Conservation (phyloP, 2,329 filamentous ascomycete species). For the Botrytis aclada region DNA sequence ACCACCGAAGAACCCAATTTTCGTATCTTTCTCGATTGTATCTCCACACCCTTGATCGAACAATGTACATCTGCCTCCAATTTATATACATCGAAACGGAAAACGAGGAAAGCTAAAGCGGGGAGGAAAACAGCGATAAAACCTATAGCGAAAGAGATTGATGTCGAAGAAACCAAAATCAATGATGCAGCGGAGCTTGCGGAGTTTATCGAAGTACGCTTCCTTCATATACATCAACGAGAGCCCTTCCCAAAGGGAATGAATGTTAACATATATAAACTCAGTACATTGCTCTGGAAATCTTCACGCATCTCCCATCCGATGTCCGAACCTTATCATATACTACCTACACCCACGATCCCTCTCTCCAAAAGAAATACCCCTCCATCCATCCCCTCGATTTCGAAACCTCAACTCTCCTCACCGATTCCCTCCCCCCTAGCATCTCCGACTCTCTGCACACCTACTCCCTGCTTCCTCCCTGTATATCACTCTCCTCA, state of each 20-base stretch:
- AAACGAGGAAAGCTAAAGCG: conserved; percentile 32
- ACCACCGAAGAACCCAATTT: conserved; percentile 52
- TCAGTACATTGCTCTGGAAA: conserved; percentile 68
- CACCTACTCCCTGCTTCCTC: conserved; percentile 59
- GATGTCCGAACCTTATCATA: conserved; percentile 62
- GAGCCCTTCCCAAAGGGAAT: too few species aligned
- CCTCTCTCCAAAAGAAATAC: conserved; percentile 53
- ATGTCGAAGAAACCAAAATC: conserved; percentile 4
- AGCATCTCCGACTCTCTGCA: conserved; percentile 63
- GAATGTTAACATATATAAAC: neutral
- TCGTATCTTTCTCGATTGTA: conserved; percentile 68
- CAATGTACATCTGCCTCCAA: conserved; percentile 49
- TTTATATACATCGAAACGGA: conserved; percentile 39
- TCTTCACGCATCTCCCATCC: conserved; percentile 63
- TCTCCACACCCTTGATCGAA: conserved; percentile 67
- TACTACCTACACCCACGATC: conserved; percentile 49
- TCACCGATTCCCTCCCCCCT: conserved; percentile 51
- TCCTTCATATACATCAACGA: neutral
- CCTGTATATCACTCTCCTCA: conserved; percentile 44
- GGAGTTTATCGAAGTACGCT: conserved; percentile 60
- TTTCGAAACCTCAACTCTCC: conserved; percentile 36
- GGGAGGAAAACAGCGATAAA: conserved; percentile 30
- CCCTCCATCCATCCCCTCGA: conserved; percentile 46
- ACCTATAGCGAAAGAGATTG: conserved; percentile 11
- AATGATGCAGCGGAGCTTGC: conserved; percentile 59